A percentile compares a stretch with the other conserved stretches of the same genome.
Conservation (phyloP, 176 grass and related monocot genomes). For the Triticum aestivum region DNA sequence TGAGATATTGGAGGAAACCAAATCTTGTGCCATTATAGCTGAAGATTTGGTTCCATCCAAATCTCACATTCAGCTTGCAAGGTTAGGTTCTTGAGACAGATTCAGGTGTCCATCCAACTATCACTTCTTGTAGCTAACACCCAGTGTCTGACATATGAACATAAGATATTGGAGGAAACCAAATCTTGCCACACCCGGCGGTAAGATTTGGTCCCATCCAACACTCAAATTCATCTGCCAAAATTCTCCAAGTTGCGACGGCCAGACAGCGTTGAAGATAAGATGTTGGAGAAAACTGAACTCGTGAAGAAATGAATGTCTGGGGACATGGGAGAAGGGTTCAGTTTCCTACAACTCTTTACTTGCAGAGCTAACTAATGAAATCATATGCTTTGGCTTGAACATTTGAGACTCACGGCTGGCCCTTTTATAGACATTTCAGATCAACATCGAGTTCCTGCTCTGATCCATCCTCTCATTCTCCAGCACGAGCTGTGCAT, state of each 20-base stretch:
- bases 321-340: constrained; percentile 18
- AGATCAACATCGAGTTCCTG: not conserved
- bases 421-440: constrained; percentile 37
- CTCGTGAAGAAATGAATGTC: constrained; percentile 10
- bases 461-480: constrained; percentile 8
- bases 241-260: not conserved
- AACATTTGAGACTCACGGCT: not conserved
- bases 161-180: constrained; percentile 62
- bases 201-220: constrained; percentile 42
- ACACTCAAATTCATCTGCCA: constrained; percentile 40
- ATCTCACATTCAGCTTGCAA: constrained; percentile 40
- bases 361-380: constrained; percentile 24
- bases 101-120: not conserved
- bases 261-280: constrained; percentile 11
- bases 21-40: constrained; percentile 19
- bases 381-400: not conserved
- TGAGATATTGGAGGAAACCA: constrained; percentile 54
- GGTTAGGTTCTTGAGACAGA: not conserved
- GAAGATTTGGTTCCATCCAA: constrained; percentile 37
- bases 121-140: not conserved
- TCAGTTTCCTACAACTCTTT: constrained; percentile 57
- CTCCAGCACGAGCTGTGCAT: constrained; percentile 25
- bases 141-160: constrained; percentile 17
- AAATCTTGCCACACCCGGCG: constrained; percentile 10
- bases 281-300: constrained; percentile 51